These are phyloP conservation scores for Chaetomium strumarium DNA, from an alignment of 2,329 filamentous ascomycete genomes.

Conservation along the genomic window DNA sequence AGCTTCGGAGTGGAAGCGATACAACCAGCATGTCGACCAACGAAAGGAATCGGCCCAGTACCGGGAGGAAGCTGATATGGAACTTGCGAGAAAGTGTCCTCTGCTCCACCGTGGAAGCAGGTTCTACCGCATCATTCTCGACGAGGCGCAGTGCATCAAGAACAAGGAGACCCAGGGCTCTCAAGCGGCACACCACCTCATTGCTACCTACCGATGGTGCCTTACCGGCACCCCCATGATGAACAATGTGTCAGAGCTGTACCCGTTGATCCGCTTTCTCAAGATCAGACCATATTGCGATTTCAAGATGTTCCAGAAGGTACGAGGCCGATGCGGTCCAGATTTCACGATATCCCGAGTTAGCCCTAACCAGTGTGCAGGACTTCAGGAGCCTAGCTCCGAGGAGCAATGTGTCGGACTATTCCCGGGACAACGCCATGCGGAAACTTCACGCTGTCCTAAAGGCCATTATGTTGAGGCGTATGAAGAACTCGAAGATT, in stretches of 20 bases:
- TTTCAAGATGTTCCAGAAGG: slow-evolving; percentile 54
- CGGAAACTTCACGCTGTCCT: slow-evolving; percentile 66
- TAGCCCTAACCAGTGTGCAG: slow-evolving; percentile 25
- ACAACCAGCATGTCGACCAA: slow-evolving; percentile 47
- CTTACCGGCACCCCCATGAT: slow-evolving; percentile 84
- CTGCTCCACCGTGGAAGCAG: slow-evolving; percentile 54
- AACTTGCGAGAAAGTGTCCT: slow-evolving; percentile 40
- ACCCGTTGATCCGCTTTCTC: slow-evolving; percentile 70
- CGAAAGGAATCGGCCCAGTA: slow-evolving; percentile 34
- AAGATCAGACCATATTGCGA: slow-evolving; percentile 68
- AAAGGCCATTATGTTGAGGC: slow-evolving; percentile 73
- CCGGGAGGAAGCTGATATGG: slow-evolving; percentile 29
- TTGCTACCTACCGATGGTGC: slow-evolving; percentile 61
- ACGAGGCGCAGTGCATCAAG: slow-evolving; percentile 79
- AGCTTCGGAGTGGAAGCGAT: slow-evolving; percentile 58
- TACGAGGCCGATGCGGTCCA: slow-evolving; percentile 29
- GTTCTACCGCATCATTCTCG: slow-evolving; percentile 68
- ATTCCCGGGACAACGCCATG: slow-evolving; percentile 59
- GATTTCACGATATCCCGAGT: not conserved
- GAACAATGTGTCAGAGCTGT: slow-evolving; percentile 75
- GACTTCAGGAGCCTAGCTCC: slow-evolving; percentile 34
- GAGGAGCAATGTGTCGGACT: slow-evolving; percentile 33
- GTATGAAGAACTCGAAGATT: slow-evolving; percentile 72
- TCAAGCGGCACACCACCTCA: slow-evolving; percentile 52
- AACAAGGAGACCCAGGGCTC: slow-evolving; percentile 60